Conservation (phyloP, 192 early-diverging fungal genomes). For the Entomortierella parvispora region DNA sequence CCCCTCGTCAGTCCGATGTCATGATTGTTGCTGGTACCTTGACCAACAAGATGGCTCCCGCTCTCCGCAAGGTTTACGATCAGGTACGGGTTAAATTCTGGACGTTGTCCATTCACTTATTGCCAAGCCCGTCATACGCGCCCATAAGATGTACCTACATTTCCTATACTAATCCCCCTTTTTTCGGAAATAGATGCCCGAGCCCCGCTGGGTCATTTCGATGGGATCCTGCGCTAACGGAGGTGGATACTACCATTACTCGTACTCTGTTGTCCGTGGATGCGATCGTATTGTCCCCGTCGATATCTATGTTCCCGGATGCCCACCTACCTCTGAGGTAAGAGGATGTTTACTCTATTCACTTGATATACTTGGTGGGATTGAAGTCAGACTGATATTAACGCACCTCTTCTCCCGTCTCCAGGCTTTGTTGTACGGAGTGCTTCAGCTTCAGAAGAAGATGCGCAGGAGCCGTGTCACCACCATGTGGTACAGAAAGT, state of each 20-base stretch:
- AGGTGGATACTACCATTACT: constrained; percentile 99
- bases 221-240: constrained; percentile 98
- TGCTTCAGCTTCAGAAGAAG: constrained; percentile 98
- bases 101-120: too few relatives aligned
- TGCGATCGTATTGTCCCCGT: constrained; percentile 97
- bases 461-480: constrained; percentile 85
- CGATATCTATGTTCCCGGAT: constrained; percentile 97
- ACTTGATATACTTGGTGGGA: background rate
- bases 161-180: background rate
- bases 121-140: too few relatives aligned
- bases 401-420: background rate
- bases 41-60: constrained; percentile 99
- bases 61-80: constrained; percentile 70
- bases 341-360: background rate
- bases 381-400: too few relatives aligned
- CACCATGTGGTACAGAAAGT: constrained; percentile 84
- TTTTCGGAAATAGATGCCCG: constrained; percentile 79
- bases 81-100: constrained; percentile 53
- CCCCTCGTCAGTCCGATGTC: constrained; percentile 96
- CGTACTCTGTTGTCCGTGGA: constrained; percentile 92
- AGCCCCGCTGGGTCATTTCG: constrained; percentile 99
- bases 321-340: constrained; percentile 94
- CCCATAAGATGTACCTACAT: too few relatives aligned
- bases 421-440: constrained; percentile 91
- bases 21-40: constrained; percentile 99